Percentiles rank a stretch among this genome's conserved stretches.
Evolutionary conservation across 495 filamentous ascomycete species (phyloP).

Genomic region (Hypoxylon fragiforme): DNA sequence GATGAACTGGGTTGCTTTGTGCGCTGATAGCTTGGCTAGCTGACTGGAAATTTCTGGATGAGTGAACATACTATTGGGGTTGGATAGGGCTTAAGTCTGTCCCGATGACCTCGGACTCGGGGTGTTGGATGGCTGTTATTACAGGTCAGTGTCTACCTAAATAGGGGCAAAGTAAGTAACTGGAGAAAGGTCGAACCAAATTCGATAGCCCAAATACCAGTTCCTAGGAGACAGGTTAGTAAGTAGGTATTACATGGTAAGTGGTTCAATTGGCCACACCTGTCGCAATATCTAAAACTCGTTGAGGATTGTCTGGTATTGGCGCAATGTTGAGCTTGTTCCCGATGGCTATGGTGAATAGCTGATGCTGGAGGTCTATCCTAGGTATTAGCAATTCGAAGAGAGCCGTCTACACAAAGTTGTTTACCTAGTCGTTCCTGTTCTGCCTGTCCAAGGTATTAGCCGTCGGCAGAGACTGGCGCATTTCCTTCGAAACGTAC

Average conservation of each 20-base stretch:
- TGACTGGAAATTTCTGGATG: not conserved
- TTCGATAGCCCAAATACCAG: slow-evolving; percentile 51
- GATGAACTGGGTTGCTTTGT: no score
- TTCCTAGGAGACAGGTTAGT: slow-evolving; percentile 33
- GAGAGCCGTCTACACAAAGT: not conserved
- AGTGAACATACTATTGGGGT: slow-evolving; percentile 46
- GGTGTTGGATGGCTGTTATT: slow-evolving; percentile 34
- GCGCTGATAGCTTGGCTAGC: not conserved
- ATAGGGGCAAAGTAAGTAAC: not conserved
- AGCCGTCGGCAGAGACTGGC: not conserved
- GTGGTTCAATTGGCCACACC: slow-evolving; percentile 25
- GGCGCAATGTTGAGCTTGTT: slow-evolving; percentile 48
- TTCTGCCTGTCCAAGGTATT: slow-evolving; percentile 38
- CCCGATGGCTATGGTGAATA: slow-evolving; percentile 47
- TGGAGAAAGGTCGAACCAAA: slow-evolving; percentile 32
- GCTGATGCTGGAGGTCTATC: slow-evolving; percentile 54
- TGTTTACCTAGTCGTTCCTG: slow-evolving; percentile 49
- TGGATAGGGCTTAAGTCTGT: slow-evolving; percentile 59
- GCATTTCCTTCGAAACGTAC: slow-evolving; percentile 19
- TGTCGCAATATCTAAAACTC: slow-evolving; percentile 51
- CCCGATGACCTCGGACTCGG: slow-evolving; percentile 45
- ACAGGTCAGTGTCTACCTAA: slow-evolving; percentile 2
- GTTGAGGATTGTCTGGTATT: slow-evolving; percentile 39
- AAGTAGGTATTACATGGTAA: not conserved
- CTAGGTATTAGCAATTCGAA: slow-evolving; percentile 3